These are phyloP conservation scores for Hypoxylon sp. DNA, from an alignment of 2,329 filamentous ascomycete species.

Conservation along the genomic window DNA sequence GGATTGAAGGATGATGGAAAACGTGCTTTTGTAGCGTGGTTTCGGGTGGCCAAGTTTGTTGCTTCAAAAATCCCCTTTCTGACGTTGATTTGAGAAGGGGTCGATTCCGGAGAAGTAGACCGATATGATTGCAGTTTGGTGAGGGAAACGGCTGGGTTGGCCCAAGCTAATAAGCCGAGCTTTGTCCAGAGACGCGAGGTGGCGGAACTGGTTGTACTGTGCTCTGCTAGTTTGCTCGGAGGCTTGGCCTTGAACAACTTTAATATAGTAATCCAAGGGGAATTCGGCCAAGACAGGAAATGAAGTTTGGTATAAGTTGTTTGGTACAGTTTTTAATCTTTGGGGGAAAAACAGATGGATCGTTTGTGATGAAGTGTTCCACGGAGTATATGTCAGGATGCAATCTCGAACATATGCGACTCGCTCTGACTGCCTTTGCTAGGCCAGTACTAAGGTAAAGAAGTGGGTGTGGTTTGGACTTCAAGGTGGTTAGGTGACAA, in stretches of 20 bases:
- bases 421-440: slow-evolving; percentile 13
- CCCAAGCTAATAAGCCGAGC: slow-evolving; percentile 33
- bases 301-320: slow-evolving; percentile 2
- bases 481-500: slow-evolving; percentile 31
- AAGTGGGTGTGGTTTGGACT: slow-evolving; percentile 23
- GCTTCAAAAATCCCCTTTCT: slow-evolving; percentile 24
- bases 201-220: slow-evolving; percentile 19
- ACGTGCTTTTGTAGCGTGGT: slow-evolving; percentile 12
- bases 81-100: slow-evolving; percentile 9
- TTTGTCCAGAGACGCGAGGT: slow-evolving; percentile 35
- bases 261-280: slow-evolving; percentile 11
- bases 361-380: slow-evolving; percentile 28
- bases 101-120: slow-evolving; percentile 1
- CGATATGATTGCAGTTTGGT: slow-evolving; percentile 10
- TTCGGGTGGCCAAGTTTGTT: slow-evolving; percentile 36
- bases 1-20: slow-evolving; percentile 16
- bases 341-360: slow-evolving; percentile 7
- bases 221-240: slow-evolving; percentile 1
- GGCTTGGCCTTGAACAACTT: slow-evolving; percentile 13
- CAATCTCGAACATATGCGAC: slow-evolving; percentile 12
- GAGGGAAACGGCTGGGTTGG: slow-evolving; percentile 5
- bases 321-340: slow-evolving; percentile 13
- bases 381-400: slow-evolving; percentile 18
- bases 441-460: slow-evolving; percentile 15
- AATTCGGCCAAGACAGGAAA: slow-evolving; percentile 2